Conservation (phyloP, 331 rosid species). For the Acacia pycnantha region DNA sequence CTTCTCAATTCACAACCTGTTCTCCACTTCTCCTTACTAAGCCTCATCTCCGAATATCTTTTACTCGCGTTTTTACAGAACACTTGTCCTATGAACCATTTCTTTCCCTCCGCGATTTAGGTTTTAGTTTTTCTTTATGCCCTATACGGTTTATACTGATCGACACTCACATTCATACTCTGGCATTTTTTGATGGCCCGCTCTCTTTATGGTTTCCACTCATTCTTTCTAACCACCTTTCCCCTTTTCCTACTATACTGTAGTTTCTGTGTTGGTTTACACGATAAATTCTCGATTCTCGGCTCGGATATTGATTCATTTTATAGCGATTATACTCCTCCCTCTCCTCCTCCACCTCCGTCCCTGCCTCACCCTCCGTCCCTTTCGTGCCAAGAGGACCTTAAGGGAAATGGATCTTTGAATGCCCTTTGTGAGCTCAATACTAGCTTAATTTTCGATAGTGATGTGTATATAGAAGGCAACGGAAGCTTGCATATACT, state of each 20-base stretch:
- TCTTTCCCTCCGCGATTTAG: neutral
- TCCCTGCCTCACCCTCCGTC: constrained; percentile 86
- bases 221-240: constrained; percentile 23
- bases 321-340: constrained; percentile 76
- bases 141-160: neutral
- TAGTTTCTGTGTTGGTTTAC: constrained; percentile 17
- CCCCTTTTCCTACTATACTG: constrained; percentile 29
- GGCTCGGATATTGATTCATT: constrained; percentile 42
- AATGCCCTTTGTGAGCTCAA: constrained; percentile 60
- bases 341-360: constrained; percentile 78
- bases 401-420: constrained; percentile 71
- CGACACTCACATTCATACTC: neutral
- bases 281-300: constrained; percentile 52
- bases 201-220: constrained; percentile 29
- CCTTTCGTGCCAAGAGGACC: constrained; percentile 58
- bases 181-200: constrained; percentile 56
- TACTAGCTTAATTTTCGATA: constrained; percentile 52
- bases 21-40: too few relatives aligned
- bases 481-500: constrained; percentile 66
- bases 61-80: neutral
- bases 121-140: neutral
- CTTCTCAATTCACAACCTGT: neutral
- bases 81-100: neutral
- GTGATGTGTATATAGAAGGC: constrained; percentile 76
- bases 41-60: neutral